phyloP scores from a whole-genome alignment of 768 basidiomycete genomes.

The Podaxis sp. region DNA sequence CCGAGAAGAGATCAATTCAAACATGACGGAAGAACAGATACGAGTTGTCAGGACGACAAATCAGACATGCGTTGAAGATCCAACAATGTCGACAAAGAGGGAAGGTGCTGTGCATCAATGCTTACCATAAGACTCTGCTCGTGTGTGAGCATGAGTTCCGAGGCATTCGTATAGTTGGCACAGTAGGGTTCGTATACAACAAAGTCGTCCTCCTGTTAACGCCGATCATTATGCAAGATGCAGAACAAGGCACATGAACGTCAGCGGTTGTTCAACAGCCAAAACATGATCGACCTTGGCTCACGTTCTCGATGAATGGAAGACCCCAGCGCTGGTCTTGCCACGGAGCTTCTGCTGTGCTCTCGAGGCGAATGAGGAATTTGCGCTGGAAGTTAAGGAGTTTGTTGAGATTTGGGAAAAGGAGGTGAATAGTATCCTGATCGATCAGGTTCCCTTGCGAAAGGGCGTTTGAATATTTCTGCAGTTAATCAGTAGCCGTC shows the following conservation, averaged over 20 bases:
- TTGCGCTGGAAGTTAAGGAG: conserved; percentile 95
- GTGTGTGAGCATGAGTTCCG: conserved; percentile 81
- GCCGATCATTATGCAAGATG: conserved; percentile 34
- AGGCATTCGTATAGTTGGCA: conserved; percentile 88
- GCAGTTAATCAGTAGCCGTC: conserved; percentile 22
- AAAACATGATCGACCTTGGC: conserved; percentile 33
- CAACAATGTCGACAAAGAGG: conserved; percentile 18
- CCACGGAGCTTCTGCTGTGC: conserved; percentile 80
- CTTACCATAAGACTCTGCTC: conserved; percentile 85
- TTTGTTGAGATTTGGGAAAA: conserved; percentile 94
- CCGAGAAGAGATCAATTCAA: conserved; percentile 22
- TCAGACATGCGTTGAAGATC: conserved; percentile 10
- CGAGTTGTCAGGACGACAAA: conserved; percentile 36
- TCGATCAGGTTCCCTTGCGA: conserved; percentile 83
- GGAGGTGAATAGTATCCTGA: conserved; percentile 92
- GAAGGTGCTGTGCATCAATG: conserved; percentile 23
- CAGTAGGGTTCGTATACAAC: conserved; percentile 97
- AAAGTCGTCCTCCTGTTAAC: conserved; percentile 92
- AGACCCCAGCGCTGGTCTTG: conserved; percentile 86
- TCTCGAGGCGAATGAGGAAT: conserved; percentile 88
- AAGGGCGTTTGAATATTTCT: conserved; percentile 90
- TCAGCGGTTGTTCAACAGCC: background rate
- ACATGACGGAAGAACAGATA: conserved; percentile 8
- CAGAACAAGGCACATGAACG: conserved; percentile 30
- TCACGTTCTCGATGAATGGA: conserved; percentile 80